Base-by-base conservation (phyloP, 257 asterid species). In the Avicennia marina region DNA sequence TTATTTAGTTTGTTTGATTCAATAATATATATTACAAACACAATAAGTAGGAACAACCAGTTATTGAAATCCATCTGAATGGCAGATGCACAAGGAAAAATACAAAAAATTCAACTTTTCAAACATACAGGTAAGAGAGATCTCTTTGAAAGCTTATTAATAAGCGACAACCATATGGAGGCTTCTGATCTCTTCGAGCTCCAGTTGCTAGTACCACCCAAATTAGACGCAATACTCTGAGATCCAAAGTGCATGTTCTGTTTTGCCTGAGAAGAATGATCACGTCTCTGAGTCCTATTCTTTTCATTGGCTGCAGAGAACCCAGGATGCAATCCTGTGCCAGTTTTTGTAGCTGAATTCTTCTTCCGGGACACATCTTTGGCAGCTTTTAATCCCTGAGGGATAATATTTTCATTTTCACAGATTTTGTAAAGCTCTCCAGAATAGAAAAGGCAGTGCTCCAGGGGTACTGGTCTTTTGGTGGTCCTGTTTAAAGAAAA, bases 391-490 rank as follows among this genome's bases (percentile, higher is more conserved):
- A 86, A 63, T 65, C 98, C 98, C 72, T 86, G 90, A 20, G 85
- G 80, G 71, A 86, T 66, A 61, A 93, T 83, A 65, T 62, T 62
- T 64, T 93, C 98, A 67, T 86, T 81, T 74, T 93, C 98, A 70
- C 97, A 93, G 65, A 89, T 77, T 64, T 77, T 84, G 72, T 83
- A 93, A 60, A 89, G 89, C 78, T 93, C 98, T 70, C 96, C 97
- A 31, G 95, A 83, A 64, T 80, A 86, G 71, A 89, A 93, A 60
- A 93, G 83, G 69, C 89, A 84, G 62, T 93, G 98, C 74, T 93
- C 98, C 83, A 93, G 74, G 11, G 98, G 98, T 63, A 93, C 98
- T 54, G 98, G 98, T 75, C 98, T 76, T 82, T 76, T 89, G 15
- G 94, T 81, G 24, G 98, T 93, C 87, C 98, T 91, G 86, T 57